phyloP scores from a whole-genome alignment of 2,329 filamentous ascomycete species.

The Davidsoniella neocaledoniae region DNA sequence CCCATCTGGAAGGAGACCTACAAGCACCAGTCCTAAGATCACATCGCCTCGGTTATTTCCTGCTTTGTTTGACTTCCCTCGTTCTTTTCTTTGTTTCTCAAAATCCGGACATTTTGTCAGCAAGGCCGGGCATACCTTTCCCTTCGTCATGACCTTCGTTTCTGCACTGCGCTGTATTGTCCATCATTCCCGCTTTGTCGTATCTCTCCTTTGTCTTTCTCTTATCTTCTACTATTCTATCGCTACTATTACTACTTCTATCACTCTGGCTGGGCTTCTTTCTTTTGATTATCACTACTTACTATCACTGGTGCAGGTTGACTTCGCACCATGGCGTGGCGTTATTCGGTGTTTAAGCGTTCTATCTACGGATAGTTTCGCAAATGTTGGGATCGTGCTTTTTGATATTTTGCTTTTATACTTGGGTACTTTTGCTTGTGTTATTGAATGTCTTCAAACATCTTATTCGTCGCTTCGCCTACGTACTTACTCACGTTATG shows the following conservation, averaged over 20 bases:
- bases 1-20: slow-evolving; percentile 26
- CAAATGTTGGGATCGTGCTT: slow-evolving; percentile 1
- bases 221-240: background rate
- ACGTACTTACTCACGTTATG: background rate
- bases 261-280: background rate
- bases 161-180: background rate
- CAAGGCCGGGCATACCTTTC: background rate
- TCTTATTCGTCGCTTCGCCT: background rate
- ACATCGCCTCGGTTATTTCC: too few species aligned
- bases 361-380: too few species aligned
- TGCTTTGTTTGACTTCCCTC: too few species aligned
- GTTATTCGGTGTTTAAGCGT: too few species aligned
- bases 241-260: too few species aligned
- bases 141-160: background rate
- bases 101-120: too few species aligned
- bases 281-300: background rate
- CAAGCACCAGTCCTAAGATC: background rate
- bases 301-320: too few species aligned
- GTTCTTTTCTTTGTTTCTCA: too few species aligned
- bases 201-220: background rate
- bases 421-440: background rate
- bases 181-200: background rate
- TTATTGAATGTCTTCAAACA: background rate
- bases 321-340: too few species aligned
- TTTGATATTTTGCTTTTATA: background rate